Evolutionary conservation across 2,329 filamentous ascomycete species (phyloP).

Genomic region (Neonectria ditissima): DNA sequence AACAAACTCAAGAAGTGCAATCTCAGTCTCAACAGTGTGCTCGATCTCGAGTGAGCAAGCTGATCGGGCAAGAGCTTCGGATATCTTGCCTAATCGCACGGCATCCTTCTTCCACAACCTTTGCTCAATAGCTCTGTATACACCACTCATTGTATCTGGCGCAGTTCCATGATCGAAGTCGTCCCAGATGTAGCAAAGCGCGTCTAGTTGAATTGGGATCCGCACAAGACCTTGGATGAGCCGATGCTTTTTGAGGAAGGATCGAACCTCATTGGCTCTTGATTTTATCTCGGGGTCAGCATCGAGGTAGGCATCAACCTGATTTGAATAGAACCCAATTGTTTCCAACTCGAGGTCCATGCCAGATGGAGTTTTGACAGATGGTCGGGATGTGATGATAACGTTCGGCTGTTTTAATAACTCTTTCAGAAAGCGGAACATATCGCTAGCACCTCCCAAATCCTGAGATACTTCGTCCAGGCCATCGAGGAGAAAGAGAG

Average conservation of each 20-base stretch:
- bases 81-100: constrained; percentile 31
- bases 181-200: constrained; percentile 54
- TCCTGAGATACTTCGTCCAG: constrained; percentile 54
- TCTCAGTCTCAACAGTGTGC: no score
- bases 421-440: constrained; percentile 40
- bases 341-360: constrained; percentile 52
- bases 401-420: constrained; percentile 51
- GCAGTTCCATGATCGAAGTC: no score
- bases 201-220: constrained; percentile 60
- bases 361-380: no score
- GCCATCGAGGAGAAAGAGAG: constrained; percentile 57
- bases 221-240: constrained; percentile 52
- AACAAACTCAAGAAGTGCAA: constrained; percentile 41
- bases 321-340: constrained; percentile 52
- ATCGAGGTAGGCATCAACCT: constrained; percentile 26
- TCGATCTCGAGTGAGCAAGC: no score
- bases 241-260: constrained; percentile 48
- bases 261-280: constrained; percentile 1
- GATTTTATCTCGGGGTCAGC: no score
- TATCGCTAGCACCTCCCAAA: constrained; percentile 19
- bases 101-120: constrained; percentile 55
- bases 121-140: constrained; percentile 50
- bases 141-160: no score
- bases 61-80: no score
- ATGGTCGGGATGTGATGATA: constrained; percentile 54